Base-by-base conservation (phyloP, 768 basidiomycete species). In the Naganishia friedmannii region DNA sequence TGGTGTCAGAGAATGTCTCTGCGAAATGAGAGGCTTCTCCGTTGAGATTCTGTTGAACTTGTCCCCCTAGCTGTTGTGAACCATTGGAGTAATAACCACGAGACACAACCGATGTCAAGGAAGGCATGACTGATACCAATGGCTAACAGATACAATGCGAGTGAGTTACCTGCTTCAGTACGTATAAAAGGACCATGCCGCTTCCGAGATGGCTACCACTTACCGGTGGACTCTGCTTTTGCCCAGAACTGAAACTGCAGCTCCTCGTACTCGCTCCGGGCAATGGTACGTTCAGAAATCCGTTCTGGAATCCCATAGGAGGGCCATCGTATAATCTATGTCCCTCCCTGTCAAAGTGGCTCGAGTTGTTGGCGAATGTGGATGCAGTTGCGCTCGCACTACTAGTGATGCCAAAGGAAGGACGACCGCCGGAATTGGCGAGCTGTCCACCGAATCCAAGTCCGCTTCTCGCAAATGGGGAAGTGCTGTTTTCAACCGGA, bases 171-270 rank as follows among this genome's bases (percentile, higher is more conserved):
- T 51, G 17, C 6, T 51, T 12, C 42, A 42, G 42, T 37, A 12
- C 34, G 34, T 37, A 15, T 46, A 46, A 3, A n/a, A 6, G 13
- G 48, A 3, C 48, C n/a, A 7, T 46, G 48, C n/a, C n/a, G n/a
- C 31, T 45, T 8, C n/a, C n/a, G 21, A 39, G 26, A 60, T 23
- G 21, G 31, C 37, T 10, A 34, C 29, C 13, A 72, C 76, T 74
- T 58, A 80, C 77, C 67, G 73, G 73, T 56, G 73, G 71, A 26
- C 72, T 73, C 53, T 75, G 70, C 12, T 56, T 34, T 34, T 78
- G 78, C 19, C 72, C 78, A 2, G 63, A 76, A 1, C 74, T 75
- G 53, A 80, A 80, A 65, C 77, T 78, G 54, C 70, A 77, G 9
- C 77, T 78, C 60, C 79, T 73, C 4, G 77, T 79, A 39, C 72